Base-by-base conservation (phyloP, 2,329 filamentous ascomycete species). In the Penicillium digitatum region DNA sequence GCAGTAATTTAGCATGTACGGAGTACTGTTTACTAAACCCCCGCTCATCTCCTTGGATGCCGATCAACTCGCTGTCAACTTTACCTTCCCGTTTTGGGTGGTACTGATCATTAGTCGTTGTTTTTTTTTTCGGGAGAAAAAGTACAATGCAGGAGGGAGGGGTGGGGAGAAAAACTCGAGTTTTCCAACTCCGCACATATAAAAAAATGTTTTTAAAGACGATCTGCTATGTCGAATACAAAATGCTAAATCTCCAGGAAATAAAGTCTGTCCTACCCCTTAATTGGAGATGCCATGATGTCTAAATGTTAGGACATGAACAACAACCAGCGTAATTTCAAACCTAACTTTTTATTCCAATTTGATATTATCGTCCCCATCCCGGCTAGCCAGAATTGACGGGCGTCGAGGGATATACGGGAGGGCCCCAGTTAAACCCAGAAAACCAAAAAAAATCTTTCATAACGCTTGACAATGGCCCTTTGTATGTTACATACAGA, bases 101-200 rank as follows among this genome's bases (percentile, higher is more conserved):
- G 31, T 7, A n/a, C 29, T 39, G 48, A 51, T 47, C 42, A 52
- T 24, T 34, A 35, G 48, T 55, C 51, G 9, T 27, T 31, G 6
- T 22, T 34, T 42, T 53, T 44, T 42, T 46, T 40, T 16, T 29
- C 16, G 12, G 18, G 34, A 52, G 54, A 50, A 44, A 42, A 61
- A 58, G 57, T 60, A 58, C 57, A 8, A 51, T 58, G 47, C 44
- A 40, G 27, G 32, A 37, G 22, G 3, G 26, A n/a, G 26, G 24
- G 6, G 24, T 26, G 24, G 16, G 7, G 5, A 12, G 16, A 27
- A 5, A 40, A 18, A 27, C 27, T 18, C 8, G 40, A 29, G 24
- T 2, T 10, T 12, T 43, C 2, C 16, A 7, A 29, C 10, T 12
- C n/a, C n/a, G n/a, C n/a, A n/a, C n/a, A n/a, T n/a, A n/a, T 0